Percentiles rank a stretch among this genome's conserved stretches.
These are phyloP conservation scores for Bonia amplexicaulis DNA, from an alignment of 176 grass and related monocot species.

Conservation along the genomic window DNA sequence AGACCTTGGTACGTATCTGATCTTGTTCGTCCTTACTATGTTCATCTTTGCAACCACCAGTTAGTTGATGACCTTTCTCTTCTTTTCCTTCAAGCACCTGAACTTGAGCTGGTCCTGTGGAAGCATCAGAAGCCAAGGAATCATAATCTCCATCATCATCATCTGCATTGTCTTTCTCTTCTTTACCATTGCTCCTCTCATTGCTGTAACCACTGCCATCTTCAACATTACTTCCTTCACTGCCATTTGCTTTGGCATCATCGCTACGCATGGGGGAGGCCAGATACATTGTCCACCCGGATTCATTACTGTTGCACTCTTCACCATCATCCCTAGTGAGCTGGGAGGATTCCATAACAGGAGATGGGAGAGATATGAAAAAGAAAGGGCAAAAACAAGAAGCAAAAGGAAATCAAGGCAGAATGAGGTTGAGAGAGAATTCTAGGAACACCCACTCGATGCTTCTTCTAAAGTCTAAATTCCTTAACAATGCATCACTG, in stretches of 20 bases:
- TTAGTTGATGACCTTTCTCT: conserved; percentile 24
- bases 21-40: not conserved
- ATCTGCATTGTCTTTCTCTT: not conserved
- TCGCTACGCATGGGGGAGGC: conserved; percentile 39
- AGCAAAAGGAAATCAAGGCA: not conserved
- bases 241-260: conserved; percentile 11
- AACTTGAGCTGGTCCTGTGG: conserved; percentile 55
- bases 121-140: conserved; percentile 87
- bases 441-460: conserved; percentile 6
- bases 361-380: not conserved
- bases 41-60: not conserved
- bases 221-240: conserved; percentile 36
- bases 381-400: not conserved
- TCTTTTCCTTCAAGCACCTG: conserved; percentile 38
- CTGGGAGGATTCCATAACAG: conserved; percentile 40
- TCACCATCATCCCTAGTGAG: conserved; percentile 33
- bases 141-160: conserved; percentile 54
- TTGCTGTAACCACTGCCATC: conserved; percentile 23
- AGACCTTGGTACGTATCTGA: conserved; percentile 36
- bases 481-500: not conserved
- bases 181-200: conserved; percentile 17
- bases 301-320: conserved; percentile 63
- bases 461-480: not conserved
- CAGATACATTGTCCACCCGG: conserved; percentile 68
- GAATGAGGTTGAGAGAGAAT: not conserved